Base-by-base conservation (phyloP, 805 yeast genomes). In the Candida koratica region DNA sequence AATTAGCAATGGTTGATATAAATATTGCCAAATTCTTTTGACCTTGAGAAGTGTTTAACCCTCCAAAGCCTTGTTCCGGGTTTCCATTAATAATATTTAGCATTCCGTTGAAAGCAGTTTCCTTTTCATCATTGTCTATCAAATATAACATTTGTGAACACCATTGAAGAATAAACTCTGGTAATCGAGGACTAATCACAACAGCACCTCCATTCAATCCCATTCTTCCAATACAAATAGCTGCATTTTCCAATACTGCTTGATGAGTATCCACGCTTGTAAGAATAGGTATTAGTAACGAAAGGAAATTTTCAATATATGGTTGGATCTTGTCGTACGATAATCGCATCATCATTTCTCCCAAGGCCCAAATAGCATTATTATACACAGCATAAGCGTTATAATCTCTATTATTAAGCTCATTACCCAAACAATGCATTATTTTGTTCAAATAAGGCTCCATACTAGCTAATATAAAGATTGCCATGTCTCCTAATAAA, bases 291-390 rank as follows among this genome's bases (percentile, higher is more conserved):
- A 82, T 73, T 38, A 85, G 58, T 15, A 79, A 57, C 28, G 65
- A 69, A 42, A 79, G 64, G 44, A 83, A 58, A 42, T 77, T 77
- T 5, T 41, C 25, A 29, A 81, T 55, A 50, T 73, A 81, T 11
- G 77, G 79, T 28, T 61, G 61, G 43, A 81, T 47, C 25, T 68
- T 66, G 1, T 67, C 64, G 14, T 57, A 57, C 3, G 71, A 55
- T 11, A 75, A 51, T 38, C 84, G 73, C 51, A 88, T 66, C 3
- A 86, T 71, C 19, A 93, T 77, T 56, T 93, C 95, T 28, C 98
- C 97, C 10, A 84, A 62, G 2, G 96, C 77, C 98, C 98, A 93
- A 33, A 86, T 79, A 1, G 97, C 93, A 58, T 93, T 93, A 59
- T 84, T 85, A 49, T 81, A 80, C 2, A 84, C 87, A 0, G 90